Evolutionary conservation across 2,329 filamentous ascomycete species (phyloP), one percentile per base, ranked within the genome.

Genomic region (Lachnellula suecica): DNA sequence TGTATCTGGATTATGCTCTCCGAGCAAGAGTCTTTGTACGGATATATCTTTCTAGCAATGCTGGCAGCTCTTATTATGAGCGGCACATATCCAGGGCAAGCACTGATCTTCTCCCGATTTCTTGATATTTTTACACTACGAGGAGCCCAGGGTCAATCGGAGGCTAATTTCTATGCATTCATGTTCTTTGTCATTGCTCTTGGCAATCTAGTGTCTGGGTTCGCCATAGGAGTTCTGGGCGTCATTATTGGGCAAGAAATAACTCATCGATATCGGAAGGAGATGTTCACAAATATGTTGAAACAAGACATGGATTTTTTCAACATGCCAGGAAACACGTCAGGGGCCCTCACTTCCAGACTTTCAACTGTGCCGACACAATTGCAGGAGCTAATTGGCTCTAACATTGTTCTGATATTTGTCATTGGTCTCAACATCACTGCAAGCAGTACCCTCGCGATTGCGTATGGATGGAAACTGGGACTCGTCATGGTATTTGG

Each of bases 231-330:
- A 35, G 25, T 34, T 50, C 65, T n/a, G 56, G 73, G n/a, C 44
- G 67, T 69, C 54, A 38, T 60, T 34, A 58, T 68, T 29, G 63
- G 62, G 17, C 64, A 71, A 50, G 45, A 53, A n/a, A 44, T 71
- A 1, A 63, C 74, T 74, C 52, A 45, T 22, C 83, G 92, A 59
- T 84, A 92, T 68, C 78, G 77, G 49, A 35, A 45, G 9, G 50
- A 56, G 27, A 87, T 91, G 4, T 96, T 97, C 74, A 81, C 90
- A 20, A 78, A 85, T 27, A 89, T 97, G 74, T 82, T 97, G 45
- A 88, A 91, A 57, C 92, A 97, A 71, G 93, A 97, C 58, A 91
- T 97, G 53, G 76, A 84, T 24, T 97, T 92, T 70, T 97, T 96
- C 63, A 92, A 97, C 69, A 78, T 78, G 35, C 88, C 94, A 58